Evolutionary conservation across 345 rosid species (phyloP), one percentile per base, ranked within the genome.

Genomic region (Hibiscus trionum): DNA sequence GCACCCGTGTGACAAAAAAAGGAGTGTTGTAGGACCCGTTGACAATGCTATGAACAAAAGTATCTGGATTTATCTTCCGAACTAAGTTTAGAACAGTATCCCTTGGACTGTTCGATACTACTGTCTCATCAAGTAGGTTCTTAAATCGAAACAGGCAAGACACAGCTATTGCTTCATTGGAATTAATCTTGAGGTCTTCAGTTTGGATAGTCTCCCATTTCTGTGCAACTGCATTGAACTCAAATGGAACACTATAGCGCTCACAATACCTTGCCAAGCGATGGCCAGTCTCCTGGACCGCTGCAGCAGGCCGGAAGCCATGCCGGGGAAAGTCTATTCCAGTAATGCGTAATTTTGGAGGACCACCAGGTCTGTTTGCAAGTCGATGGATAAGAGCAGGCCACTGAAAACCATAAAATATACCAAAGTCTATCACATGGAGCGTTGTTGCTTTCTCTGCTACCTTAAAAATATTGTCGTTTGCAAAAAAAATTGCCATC

Each of bases 351-450:
- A 87, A 75, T 75, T 80, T 87, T 1, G 87, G 81, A 15, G 82
- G 80, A 11, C 91, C 87, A 7, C 78, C 70, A 0, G 64, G 15
- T 24, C 77, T 69, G 29, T 29, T 53, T 1, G 87, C 75, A 58
- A 87, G 82, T 17, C 55, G 63, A 63, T 85, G 80, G 64, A 85
- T 87, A 26, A 87, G 81, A 66, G 69, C 31, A 7, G 88, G 88
- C 88, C 88, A 87, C 29, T 85, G 87, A 71, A 80, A 85, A 39
- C 88, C 88, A 47, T 83, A 79, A 24, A 53, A 55, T 49, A 87
- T 82, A n/a, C 91, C 87, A 14, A 86, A 86, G 75, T 86, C 87
- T 42, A 86, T 75, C 39, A 86, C 75, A 56, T 86, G 90, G 69
- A 82, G 80, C 3, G 75, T 77, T 26, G 60, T 71, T 61, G 81